Conservation (phyloP, 116 monocot species). For the Iris pallida region DNA sequence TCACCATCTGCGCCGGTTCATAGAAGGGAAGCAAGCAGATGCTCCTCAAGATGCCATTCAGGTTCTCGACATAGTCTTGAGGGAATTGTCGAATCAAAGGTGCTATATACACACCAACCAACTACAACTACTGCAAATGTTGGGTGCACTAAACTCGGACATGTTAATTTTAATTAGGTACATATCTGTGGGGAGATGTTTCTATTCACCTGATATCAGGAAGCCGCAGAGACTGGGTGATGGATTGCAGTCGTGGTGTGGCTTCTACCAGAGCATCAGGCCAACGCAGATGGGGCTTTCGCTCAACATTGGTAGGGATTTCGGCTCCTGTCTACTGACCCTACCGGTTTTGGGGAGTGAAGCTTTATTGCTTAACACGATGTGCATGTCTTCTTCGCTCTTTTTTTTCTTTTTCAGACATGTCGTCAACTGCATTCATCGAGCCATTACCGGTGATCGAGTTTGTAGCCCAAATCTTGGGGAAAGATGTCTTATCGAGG, state of each 20-base stretch:
- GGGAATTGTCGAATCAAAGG: constrained; percentile 68
- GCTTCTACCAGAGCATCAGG: constrained; percentile 88
- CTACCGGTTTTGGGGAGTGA: not conserved
- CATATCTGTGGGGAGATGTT: constrained; percentile 60
- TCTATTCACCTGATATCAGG: constrained; percentile 74
- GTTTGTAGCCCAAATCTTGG: constrained; percentile 73
- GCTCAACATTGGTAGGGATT: constrained; percentile 67
- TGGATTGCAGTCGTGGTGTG: constrained; percentile 79
- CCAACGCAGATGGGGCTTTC: constrained; percentile 96
- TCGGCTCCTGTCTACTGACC: not conserved
- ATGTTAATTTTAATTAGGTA: constrained; percentile 39
- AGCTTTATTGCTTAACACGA: not conserved
- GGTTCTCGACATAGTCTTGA: constrained; percentile 77
- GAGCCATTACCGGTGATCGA: constrained; percentile 90
- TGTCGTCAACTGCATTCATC: constrained; percentile 88
- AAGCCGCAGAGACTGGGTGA: constrained; percentile 55
- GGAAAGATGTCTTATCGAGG: constrained; percentile 65
- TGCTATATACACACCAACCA: constrained; percentile 8
- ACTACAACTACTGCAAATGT: not conserved
- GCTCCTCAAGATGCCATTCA: constrained; percentile 69
- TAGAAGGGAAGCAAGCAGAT: constrained; percentile 58
- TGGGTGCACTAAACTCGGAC: too few species aligned
- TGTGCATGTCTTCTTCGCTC: constrained; percentile 1
- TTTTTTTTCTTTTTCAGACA: constrained; percentile 33
- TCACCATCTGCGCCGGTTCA: constrained; percentile 51